Evolutionary conservation across 2,329 filamentous ascomycete species (phyloP), one percentile per base, ranked within the genome.

Genomic region (Fusarium globosum): DNA sequence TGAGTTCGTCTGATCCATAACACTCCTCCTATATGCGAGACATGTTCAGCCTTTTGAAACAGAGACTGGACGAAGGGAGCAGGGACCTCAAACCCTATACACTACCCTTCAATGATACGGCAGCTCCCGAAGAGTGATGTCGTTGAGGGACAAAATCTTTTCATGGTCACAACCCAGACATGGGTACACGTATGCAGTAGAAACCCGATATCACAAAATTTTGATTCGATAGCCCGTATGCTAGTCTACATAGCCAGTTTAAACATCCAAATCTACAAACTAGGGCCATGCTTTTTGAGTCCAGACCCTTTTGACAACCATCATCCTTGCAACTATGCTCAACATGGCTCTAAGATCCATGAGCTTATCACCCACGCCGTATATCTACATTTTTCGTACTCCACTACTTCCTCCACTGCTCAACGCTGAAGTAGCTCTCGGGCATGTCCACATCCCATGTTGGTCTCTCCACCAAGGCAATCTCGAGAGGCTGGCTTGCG

Each of bases 391-490:
- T 23, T 62, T 64, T 58, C 41, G 36, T 61, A 43, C 49, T 60
- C 58, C 48, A 72, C 74, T 77, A 80, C 75, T 81, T 82, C 79
- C 87, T 86, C 82, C 83, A 86, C 78, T 89, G 87, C 71, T 87
- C 84, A 43, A 90, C 88, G 30, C 86, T 88, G 76, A 90, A 87
- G 82, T 92, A 96, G 61, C 91, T 87, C 74, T 92, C 91, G 6
- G 93, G 91, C 80, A 95, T 85, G 73, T 95, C 92, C 68, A 95
- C 86, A 82, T 97, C 94, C 90, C 93, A 96, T 76, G 91, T 87
- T 26, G 96, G 95, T 78, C 95, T 87, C 85, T 98, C 96, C 20
- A 98, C 91, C 58, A 98, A 85, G 5, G 94, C 95, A 52, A 98
- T 93, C 83, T 99, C 96, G 9, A 93, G 83, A 16, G 85, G 82